Evolutionary conservation across 768 basidiomycete genomes (phyloP), one percentile per base, ranked within the genome.

Genomic region (Trichaptum fuscoviolaceum): DNA sequence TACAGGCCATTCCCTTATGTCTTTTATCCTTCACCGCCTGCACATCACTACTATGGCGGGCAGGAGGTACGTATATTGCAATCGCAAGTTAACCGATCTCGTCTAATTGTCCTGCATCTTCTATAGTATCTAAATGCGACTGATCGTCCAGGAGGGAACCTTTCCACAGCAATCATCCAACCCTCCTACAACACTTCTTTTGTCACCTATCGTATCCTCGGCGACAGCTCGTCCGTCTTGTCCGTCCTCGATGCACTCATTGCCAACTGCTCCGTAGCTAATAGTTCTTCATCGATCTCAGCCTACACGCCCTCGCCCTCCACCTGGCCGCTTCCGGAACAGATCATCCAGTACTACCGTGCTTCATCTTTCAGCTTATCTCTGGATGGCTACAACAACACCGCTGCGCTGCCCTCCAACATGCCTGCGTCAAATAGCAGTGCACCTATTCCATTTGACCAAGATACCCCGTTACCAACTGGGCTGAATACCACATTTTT

Each of bases 331-430:
- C 58, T 30, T 24, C 57, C 68, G 7, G 62, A 67, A 35, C 63
- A 69, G 26, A 24, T 65, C 24, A 36, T 69, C 0, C 68, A 69
- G 60, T 69, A 64, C 34, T 69, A 69, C 25, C 68, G 68, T 52
- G 67, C 69, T 18, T 70, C 69, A 15, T 66, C 68, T 20, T 68
- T 70, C 35, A 65, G 60, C 2, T 67, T 70, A 15, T 63, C 68
- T 25, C 65, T 70, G 30, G 65, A 66, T 23, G 17, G 42, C 12
- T 70, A 70, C 66, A 69, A 68, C 63, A 69, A 69, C 62, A 61
- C 67, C 25, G 68, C 68, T n/a, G 64, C 67, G 17, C 58, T 68
- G 18, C 66, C 42, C 9, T 23, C 64, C 18, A 65, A 34, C 58
- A 64, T 64, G 57, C 66, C 66, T 0, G 17, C 64, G 9, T 65